Percentiles rank a stretch among this genome's conserved stretches.
Conservation (phyloP, 805 yeast genomes). For the Metschnikowia kunwiensis region DNA sequence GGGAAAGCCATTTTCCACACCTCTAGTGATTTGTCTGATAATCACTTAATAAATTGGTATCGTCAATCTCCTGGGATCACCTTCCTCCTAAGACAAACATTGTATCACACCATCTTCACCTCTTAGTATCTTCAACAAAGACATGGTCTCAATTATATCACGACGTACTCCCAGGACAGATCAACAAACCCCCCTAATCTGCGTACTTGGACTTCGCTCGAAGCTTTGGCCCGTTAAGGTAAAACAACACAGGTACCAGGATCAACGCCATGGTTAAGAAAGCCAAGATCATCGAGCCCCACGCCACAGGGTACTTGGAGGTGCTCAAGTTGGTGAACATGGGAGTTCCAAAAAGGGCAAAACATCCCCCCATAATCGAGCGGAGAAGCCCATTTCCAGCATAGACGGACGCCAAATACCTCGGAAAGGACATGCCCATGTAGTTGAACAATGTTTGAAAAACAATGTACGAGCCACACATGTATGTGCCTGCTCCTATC, state of each 20-base stretch:
- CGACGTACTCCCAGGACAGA: no score
- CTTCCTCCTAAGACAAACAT: no score
- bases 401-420: conserved; percentile 16
- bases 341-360: conserved; percentile 14
- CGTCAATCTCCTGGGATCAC: no score
- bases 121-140: no score
- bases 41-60: no score
- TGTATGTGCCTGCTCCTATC: conserved; percentile 14
- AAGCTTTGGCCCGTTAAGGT: conserved; percentile 42
- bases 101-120: no score
- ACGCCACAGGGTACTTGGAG: conserved; percentile 12
- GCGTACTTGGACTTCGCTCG: conserved; percentile 44
- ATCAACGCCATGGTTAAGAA: conserved; percentile 31
- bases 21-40: no score
- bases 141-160: no score
- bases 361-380: conserved; percentile 14
- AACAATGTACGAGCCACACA: conserved; percentile 14
- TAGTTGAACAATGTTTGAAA: conserved; percentile 17
- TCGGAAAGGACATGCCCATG: conserved; percentile 14
- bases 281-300: conserved; percentile 16
- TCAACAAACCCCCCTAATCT: background rate
- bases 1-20: no score
- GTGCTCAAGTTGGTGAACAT: conserved; percentile 13
- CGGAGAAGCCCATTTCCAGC: conserved; percentile 16
- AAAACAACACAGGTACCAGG: conserved; percentile 46